These are phyloP conservation scores for Zasmidium cellare DNA, from an alignment of 2,329 filamentous ascomycete species.

Conservation along the genomic window DNA sequence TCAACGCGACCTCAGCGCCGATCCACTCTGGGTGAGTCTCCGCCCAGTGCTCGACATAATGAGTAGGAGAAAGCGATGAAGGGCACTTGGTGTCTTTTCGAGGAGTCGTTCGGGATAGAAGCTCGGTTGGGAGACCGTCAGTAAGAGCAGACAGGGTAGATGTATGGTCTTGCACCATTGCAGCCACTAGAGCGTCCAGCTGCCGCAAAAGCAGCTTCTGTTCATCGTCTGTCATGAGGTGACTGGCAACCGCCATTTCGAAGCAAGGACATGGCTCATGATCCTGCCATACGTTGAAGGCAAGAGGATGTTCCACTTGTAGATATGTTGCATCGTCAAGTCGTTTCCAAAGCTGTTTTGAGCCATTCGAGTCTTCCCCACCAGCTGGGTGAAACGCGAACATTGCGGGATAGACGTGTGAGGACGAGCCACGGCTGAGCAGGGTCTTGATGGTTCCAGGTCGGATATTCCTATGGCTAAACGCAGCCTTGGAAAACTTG, in stretches of 20 bases:
- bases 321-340: constrained; percentile 14
- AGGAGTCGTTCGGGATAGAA: constrained; percentile 9
- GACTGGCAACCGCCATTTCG: constrained; percentile 12
- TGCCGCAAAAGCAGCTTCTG: constrained; percentile 13
- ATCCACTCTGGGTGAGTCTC: constrained; percentile 14
- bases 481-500: constrained; percentile 11
- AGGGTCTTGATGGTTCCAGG: constrained; percentile 13
- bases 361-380: neutral
- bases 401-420: constrained; percentile 14
- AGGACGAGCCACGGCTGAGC: neutral
- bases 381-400: constrained; percentile 16
- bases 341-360: constrained; percentile 7
- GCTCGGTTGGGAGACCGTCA: neutral
- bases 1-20: constrained; percentile 10
- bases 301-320: constrained; percentile 14
- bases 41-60: constrained; percentile 16
- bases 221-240: constrained; percentile 11
- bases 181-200: constrained; percentile 11
- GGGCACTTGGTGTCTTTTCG: constrained; percentile 13
- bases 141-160: constrained; percentile 2
- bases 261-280: constrained; percentile 4
- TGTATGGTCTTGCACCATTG: neutral
- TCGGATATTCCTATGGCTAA: constrained; percentile 12
- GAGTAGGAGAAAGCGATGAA: constrained; percentile 3
- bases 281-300: constrained; percentile 17